Base-by-base conservation (phyloP, 2,329 filamentous ascomycete genomes). In the Cryphonectria nitschkei region DNA sequence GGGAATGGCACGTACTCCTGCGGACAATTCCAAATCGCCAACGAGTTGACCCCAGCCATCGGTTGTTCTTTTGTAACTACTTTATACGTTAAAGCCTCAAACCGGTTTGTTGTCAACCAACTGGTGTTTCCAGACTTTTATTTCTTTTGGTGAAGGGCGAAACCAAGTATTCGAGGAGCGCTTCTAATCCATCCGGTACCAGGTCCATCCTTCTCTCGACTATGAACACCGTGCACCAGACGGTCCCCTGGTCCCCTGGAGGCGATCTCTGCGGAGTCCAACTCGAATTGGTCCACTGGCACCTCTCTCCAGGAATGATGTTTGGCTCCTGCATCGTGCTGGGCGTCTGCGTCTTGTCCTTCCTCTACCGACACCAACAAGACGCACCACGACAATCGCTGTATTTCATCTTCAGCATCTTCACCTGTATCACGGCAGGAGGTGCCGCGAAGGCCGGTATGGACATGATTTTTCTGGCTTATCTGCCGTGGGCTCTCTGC, bases 291-390 rank as follows among this genome's bases (percentile, higher is more conserved):
- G 73, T 77, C 62, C 61, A 78, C 39, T 71, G 78, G 41, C 75
- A 78, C 43, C 79, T 79, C 16, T 76, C 79, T n/a, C 77, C 80
- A 11, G 73, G 73, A 22, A 60, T 79, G 37, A 78, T 81, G 76
- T 76, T 82, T 19, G 72, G 68, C 32, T 78, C 79, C 14, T 81
- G 79, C 70, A 66, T 82, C 22, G 69, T 79, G 3, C 77, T 82
- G 29, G 81, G 81, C 8, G 80, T 76, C 58, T 77, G 78, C 7
- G 77, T 81, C 11, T 81, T 80, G 14, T 81, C 80, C 0, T 82
- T 80, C 68, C 73, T 76, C 1, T 79, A 81, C 50, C 76, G 80
- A 43, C 76, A 77, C 22, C 78, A 80, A 61, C 75, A 73, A 9
- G 37, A 73, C 37, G 79, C 81, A 62, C 74, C 65, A 32, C 76